Base-by-base conservation (phyloP, 2,329 filamentous ascomycete genomes). In the Fusarium pseudograminearum region DNA sequence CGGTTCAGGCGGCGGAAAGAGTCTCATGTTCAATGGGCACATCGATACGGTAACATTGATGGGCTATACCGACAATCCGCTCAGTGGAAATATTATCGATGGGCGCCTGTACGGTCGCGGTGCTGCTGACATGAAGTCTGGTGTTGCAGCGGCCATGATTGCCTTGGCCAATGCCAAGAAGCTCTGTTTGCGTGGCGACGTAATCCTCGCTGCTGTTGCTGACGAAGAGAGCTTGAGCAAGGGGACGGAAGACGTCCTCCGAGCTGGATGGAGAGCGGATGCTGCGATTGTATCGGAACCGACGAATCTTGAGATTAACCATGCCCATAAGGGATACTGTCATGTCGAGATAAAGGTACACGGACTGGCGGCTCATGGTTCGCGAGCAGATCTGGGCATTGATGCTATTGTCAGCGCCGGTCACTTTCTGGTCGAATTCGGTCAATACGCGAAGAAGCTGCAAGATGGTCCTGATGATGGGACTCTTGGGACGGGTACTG, bases 11-110 rank as follows among this genome's bases (percentile, higher is more conserved):
- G 80, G 77, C 1, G 85, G 84, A 7, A 83, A 82, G 59, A 83
- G 76, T 3, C 70, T 87, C 7, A 85, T 87, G 81, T 76, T 87
- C 41, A 86, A 87, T 26, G 84, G 85, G 0, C 85, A 87, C 61
- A 79, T 83, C 2, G 85, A 87, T 55, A 87, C 85, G 0, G 85
- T 87, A 7, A 86, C 81, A 8, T 68, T 83, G 0, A 69, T 77
- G 7, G 83, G 83, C 4, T 86, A 87, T 58, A 81, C 82, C 2
- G 78, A 76, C 3, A 79, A 86, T 40, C 78, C 84, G 0, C 71
- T 87, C 2, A 81, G 80, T 12, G 85, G 84, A 4, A 67, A 77
- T 10, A 73, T 83, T 7, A 73, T 76, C 5, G 69, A 83, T 11
- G 81, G 79, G 1, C 77, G 77, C 11, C 69, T 85, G 1, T 81